Conservation (phyloP, 441 rosid genomes). For the Pelargonium myrrhifolium region DNA sequence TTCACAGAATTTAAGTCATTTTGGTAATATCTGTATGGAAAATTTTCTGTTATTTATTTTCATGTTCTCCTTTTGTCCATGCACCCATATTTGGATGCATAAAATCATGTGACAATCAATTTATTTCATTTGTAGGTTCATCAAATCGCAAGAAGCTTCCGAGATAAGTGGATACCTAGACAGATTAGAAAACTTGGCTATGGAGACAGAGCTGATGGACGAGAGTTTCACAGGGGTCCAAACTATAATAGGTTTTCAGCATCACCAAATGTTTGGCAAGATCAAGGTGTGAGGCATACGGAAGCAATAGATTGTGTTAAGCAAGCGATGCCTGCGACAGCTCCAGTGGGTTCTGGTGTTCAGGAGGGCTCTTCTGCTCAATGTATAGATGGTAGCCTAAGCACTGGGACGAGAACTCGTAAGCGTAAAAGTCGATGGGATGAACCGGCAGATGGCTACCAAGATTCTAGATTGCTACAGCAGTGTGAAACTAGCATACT, state of each 20-base stretch:
- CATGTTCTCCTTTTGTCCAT: not conserved
- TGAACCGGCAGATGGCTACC: conserved; percentile 51
- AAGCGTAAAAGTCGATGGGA: conserved; percentile 99
- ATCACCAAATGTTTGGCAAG: conserved; percentile 41
- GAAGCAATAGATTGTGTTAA: conserved; percentile 34
- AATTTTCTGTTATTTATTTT: not conserved
- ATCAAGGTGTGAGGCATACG: conserved; percentile 40
- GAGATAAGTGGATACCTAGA: conserved; percentile 84
- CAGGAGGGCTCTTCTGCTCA: conserved; percentile 37
- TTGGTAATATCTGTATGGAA: not conserved
- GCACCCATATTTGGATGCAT: not conserved
- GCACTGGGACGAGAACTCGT: conserved; percentile 36
- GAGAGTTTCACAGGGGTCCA: conserved; percentile 40
- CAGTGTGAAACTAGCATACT: conserved; percentile 19
- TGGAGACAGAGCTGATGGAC: conserved; percentile 56
- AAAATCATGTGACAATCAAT: conserved; percentile 11
- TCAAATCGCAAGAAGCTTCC: conserved; percentile 80
- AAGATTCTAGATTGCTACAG: conserved; percentile 18
- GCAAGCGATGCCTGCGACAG: conserved; percentile 32
- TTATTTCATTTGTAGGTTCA: conserved; percentile 55
- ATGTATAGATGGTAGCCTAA: conserved; percentile 27
- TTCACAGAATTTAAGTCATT: not conserved
- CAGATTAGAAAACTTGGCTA: conserved; percentile 43
- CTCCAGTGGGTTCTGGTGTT: conserved; percentile 30
- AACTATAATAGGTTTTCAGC: conserved; percentile 36